Percentiles rank a stretch among this genome's conserved stretches.
Conservation (phyloP, 2,329 filamentous ascomycete genomes). For the Daldinia sp. region DNA sequence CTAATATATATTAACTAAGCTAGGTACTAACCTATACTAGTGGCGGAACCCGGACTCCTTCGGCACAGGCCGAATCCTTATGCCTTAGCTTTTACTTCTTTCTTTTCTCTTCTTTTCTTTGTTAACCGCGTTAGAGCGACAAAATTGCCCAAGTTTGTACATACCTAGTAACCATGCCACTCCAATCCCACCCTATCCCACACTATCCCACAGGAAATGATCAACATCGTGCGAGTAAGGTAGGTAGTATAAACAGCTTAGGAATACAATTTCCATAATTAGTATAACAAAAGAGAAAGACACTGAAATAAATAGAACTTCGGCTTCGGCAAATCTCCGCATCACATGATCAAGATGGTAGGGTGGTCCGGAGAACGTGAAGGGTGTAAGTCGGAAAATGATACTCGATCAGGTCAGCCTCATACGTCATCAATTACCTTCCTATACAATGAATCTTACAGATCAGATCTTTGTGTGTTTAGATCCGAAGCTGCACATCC, state of each 20-base stretch:
- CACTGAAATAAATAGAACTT: neutral
- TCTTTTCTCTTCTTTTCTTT: too few species aligned
- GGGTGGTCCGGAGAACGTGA: neutral
- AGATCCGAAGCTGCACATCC: neutral
- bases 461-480: neutral
- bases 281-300: neutral
- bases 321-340: neutral
- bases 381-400: neutral
- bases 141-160: neutral
- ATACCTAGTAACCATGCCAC: too few species aligned
- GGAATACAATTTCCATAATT: neutral
- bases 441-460: neutral
- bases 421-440: neutral
- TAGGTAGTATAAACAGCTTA: neutral
- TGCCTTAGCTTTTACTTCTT: neutral
- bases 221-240: neutral
- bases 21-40: neutral
- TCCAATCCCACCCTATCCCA: neutral
- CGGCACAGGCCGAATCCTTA: neutral
- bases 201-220: neutral
- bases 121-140: neutral
- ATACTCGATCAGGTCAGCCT: neutral
- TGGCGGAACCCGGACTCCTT: neutral
- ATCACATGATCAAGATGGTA: neutral
- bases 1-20: too few species aligned